These are phyloP conservation scores for Lentithecium fluviatile DNA, from an alignment of 495 filamentous ascomycete genomes.

Conservation along the genomic window DNA sequence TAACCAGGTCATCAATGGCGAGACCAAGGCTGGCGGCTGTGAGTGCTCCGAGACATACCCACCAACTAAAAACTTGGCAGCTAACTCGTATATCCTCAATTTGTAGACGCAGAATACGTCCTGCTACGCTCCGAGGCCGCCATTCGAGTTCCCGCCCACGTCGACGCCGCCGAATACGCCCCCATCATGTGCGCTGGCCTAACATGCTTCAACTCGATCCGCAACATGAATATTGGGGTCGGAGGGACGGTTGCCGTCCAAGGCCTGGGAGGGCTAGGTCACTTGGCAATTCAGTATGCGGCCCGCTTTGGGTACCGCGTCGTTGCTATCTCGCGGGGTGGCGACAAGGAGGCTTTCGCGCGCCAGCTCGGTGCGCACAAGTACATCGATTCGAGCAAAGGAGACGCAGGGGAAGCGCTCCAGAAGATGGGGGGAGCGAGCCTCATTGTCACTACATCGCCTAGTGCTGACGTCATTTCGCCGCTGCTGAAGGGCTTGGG, in stretches of 20 bases:
- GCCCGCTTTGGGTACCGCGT: conserved; percentile 64
- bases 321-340: conserved; percentile 59
- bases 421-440: conserved; percentile 59
- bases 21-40: conserved; percentile 48
- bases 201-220: conserved; percentile 70
- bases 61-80: not conserved
- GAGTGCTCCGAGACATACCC: conserved; percentile 12
- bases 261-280: conserved; percentile 62
- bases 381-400: conserved; percentile 61
- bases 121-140: conserved; percentile 61
- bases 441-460: conserved; percentile 64
- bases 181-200: conserved; percentile 72
- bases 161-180: conserved; percentile 60
- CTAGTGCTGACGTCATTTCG: conserved; percentile 50
- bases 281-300: conserved; percentile 67
- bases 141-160: conserved; percentile 57
- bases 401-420: conserved; percentile 52
- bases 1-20: conserved; percentile 45
- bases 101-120: conserved; percentile 60
- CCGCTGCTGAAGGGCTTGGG: conserved; percentile 57
- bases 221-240: conserved; percentile 56
- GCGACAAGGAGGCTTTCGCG: conserved; percentile 59
- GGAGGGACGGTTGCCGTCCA: conserved; percentile 54
- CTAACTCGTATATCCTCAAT: not conserved
- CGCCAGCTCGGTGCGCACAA: conserved; percentile 63